Evolutionary conservation across 2,329 filamentous ascomycete genomes (phyloP).

Genomic region (Ascochyta viciae-villosae): DNA sequence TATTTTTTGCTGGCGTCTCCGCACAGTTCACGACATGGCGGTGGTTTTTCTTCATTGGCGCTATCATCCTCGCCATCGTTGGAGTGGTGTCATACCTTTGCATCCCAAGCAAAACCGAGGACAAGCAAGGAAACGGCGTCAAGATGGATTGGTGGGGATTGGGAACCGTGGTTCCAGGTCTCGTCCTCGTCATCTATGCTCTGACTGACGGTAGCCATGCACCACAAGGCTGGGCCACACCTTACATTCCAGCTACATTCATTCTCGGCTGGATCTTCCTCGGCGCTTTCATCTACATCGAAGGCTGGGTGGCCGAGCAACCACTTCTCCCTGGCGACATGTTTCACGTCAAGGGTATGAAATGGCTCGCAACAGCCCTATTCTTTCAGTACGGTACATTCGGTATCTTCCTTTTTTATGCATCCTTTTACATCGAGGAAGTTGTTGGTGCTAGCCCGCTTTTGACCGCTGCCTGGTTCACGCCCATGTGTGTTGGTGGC

Average conservation of each 20-base stretch:
- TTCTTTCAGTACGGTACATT: slow-evolving; percentile 56
- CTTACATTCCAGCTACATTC: slow-evolving; percentile 73
- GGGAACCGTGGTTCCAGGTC: slow-evolving; percentile 54
- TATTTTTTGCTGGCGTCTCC: slow-evolving; percentile 45
- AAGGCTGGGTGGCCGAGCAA: slow-evolving; percentile 72
- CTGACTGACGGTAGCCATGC: slow-evolving; percentile 77
- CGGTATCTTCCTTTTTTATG: slow-evolving; percentile 49
- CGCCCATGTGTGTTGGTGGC: slow-evolving; percentile 47
- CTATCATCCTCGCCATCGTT: slow-evolving; percentile 44
- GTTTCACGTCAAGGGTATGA: slow-evolving; percentile 74
- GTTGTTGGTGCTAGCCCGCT: slow-evolving; percentile 40
- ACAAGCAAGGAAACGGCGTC: slow-evolving; percentile 20
- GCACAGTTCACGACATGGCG: slow-evolving; percentile 41
- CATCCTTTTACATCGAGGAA: slow-evolving; percentile 47
- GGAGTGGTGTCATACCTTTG: slow-evolving; percentile 38
- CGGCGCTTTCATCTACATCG: slow-evolving; percentile 69
- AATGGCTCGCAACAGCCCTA: slow-evolving; percentile 40
- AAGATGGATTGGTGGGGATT: slow-evolving; percentile 51
- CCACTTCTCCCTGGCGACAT: slow-evolving; percentile 75
- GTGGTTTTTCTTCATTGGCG: slow-evolving; percentile 46
- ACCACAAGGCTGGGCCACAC: slow-evolving; percentile 72
- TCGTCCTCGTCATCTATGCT: slow-evolving; percentile 75
- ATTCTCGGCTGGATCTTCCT: slow-evolving; percentile 68
- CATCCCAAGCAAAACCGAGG: slow-evolving; percentile 33
- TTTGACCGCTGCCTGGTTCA: slow-evolving; percentile 45